phyloP scores from a whole-genome alignment of 1,284 basidiomycete species.

The Grifola frondosa region DNA sequence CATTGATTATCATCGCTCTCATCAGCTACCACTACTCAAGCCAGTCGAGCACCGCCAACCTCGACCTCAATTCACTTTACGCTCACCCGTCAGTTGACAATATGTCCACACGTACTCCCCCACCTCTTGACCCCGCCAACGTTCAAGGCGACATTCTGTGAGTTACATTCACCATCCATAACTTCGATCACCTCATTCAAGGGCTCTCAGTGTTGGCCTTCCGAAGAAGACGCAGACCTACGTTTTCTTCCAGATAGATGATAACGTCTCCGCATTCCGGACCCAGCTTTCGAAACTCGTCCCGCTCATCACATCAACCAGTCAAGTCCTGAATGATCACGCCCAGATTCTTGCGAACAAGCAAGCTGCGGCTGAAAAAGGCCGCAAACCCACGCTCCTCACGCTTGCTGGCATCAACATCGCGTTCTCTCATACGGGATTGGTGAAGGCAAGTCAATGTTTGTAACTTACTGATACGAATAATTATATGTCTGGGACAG shows the following conservation, averaged over 20 bases:
- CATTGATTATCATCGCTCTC: neutral
- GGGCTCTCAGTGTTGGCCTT: constrained; percentile 35
- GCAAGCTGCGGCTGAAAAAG: constrained; percentile 15
- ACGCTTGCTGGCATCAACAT: constrained; percentile 31
- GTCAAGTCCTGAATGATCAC: constrained; percentile 17
- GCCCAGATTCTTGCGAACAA: constrained; percentile 19
- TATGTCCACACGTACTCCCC: constrained; percentile 5
- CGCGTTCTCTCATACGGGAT: constrained; percentile 33
- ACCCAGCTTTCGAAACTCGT: constrained; percentile 30
- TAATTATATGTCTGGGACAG: constrained; percentile 1
- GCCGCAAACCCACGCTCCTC: constrained; percentile 13
- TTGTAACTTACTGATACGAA: neutral
- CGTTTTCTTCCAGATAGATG: constrained; percentile 40
- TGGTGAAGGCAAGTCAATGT: constrained; percentile 19
- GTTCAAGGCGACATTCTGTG: constrained; percentile 52
- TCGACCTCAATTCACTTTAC: neutral
- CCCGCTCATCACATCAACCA: constrained; percentile 34
- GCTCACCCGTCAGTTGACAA: neutral
- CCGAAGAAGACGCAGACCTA: constrained; percentile 44
- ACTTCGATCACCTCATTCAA: neutral
- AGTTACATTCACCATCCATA: constrained; percentile 10
- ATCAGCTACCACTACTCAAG: neutral
- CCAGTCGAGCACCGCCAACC: neutral
- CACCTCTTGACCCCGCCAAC: constrained; percentile 36
- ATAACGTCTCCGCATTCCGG: constrained; percentile 25